Percentiles rank a stretch among this genome's conserved stretches.
These are phyloP conservation scores for Phytomonas sp. DNA, from an alignment of 208 protist species.

Conservation along the genomic window DNA sequence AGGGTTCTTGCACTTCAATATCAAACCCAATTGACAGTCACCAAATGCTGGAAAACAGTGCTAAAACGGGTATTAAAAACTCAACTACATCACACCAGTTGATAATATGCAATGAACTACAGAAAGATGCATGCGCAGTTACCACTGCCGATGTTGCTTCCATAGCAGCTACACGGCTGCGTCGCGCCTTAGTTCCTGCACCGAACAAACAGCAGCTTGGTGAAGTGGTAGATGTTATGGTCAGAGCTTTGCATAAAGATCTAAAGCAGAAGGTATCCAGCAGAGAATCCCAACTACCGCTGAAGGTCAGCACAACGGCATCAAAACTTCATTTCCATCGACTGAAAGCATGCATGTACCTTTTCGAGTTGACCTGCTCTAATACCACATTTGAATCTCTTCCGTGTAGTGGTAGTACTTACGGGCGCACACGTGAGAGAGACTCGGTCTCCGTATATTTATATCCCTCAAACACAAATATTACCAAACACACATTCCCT, in stretches of 20 bases:
- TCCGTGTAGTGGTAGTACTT: background rate
- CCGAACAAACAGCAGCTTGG: constrained; percentile 38
- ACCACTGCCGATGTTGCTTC: constrained; percentile 10
- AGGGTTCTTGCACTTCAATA: background rate
- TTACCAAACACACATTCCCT: background rate
- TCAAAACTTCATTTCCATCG: background rate
- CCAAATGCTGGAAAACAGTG: background rate
- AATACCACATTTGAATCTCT: background rate
- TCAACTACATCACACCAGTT: background rate
- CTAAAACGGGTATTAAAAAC: background rate
- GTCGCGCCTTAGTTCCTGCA: constrained; percentile 53
- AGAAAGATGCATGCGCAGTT: background rate
- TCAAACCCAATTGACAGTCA: background rate
- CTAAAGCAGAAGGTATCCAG: constrained; percentile 14
- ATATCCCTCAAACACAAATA: background rate
- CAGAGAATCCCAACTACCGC: background rate
- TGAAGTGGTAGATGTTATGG: constrained; percentile 72
- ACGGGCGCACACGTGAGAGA: background rate
- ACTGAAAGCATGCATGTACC: background rate
- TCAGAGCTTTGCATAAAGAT: constrained; percentile 28
- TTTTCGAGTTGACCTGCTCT: background rate
- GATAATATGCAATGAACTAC: background rate
- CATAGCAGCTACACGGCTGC: constrained; percentile 33
- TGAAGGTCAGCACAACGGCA: background rate
- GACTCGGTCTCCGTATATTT: background rate